phyloP scores from a whole-genome alignment of 148 eudicot species.

The Rheum nobile region DNA sequence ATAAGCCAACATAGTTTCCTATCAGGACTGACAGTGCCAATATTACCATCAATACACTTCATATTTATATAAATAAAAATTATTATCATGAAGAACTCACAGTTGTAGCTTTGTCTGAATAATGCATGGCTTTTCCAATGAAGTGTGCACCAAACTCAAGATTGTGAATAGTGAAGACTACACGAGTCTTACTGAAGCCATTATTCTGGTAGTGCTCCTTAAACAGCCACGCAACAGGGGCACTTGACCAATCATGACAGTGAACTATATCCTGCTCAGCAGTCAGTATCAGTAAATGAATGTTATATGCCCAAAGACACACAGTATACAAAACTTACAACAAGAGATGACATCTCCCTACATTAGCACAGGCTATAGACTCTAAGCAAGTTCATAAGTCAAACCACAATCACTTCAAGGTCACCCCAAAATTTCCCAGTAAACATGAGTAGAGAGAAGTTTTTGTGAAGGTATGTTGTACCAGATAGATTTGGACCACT shows the following conservation, averaged over 20 bases:
- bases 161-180: constrained; percentile 92
- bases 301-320: background rate
- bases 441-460: background rate
- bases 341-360: background rate
- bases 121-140: constrained; percentile 69
- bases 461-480: background rate
- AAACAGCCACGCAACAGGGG: constrained; percentile 93
- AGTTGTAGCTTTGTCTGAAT: constrained; percentile 81
- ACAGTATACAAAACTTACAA: background rate
- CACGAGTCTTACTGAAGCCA: constrained; percentile 83
- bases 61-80: background rate
- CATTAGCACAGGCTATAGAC: background rate
- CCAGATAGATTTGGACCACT: background rate
- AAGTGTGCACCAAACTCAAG: constrained; percentile 69
- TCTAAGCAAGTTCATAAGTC: background rate
- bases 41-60: background rate
- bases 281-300: background rate
- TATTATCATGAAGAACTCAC: constrained; percentile 31
- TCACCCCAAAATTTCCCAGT: background rate
- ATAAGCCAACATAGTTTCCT: background rate
- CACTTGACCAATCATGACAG: constrained; percentile 99
- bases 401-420: background rate
- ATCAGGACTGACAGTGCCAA: background rate
- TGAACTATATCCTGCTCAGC: constrained; percentile 79
- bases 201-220: constrained; percentile 77